Base-by-base conservation (phyloP, 2,329 filamentous ascomycete genomes). In the Ustilaginoidea virens region DNA sequence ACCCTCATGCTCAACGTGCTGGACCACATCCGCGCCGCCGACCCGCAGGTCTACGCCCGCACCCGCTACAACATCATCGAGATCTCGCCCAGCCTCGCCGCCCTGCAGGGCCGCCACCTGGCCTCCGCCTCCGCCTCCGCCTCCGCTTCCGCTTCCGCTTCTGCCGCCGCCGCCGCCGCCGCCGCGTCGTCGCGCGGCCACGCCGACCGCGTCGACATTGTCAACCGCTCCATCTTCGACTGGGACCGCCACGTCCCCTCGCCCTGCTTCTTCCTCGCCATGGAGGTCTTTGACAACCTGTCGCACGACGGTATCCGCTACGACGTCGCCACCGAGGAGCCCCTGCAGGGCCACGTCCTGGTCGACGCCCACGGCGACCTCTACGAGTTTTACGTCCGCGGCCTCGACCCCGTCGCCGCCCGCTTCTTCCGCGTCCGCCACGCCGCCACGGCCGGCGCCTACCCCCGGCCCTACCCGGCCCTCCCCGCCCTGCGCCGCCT, bases 231-330 rank as follows among this genome's bases (percentile, higher is more conserved):
- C 46, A 80, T 98, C 48, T 96, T 98, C 48, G 83, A 93, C 52
- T 98, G 90, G 87, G 62, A 78, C 39, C 70, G 71, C 26, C 81
- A 80, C 40, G 81, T 94, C n/a, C 78, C 83, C 7, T 80, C 78
- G 3, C 90, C 87, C 0, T 96, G 90, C 60, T 98, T 92, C 64
- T 96, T 98, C 63, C 70, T 98, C 23, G 90, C 87, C 25, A 79
- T 98, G 55, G 90, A 98, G 56, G 90, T 98, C 39, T 93, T 94
- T 47, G 90, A 98, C 61, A 98, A 98, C 58, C 96, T 98, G 50
- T 76, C 83, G 20, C 92, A 98, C 59, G 90, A 98, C 57, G 70
- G 77, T 34, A 74, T 98, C 36, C 86, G 92, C 38, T 98, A 96
- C 58, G 79, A 96, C 54, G 65, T 78, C 8, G 55, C 64, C 35